Evolutionary conservation across 2,329 filamentous ascomycete species (phyloP), one percentile per base, ranked within the genome.

Genomic region (Lasiodiplodia gonubiensis): DNA sequence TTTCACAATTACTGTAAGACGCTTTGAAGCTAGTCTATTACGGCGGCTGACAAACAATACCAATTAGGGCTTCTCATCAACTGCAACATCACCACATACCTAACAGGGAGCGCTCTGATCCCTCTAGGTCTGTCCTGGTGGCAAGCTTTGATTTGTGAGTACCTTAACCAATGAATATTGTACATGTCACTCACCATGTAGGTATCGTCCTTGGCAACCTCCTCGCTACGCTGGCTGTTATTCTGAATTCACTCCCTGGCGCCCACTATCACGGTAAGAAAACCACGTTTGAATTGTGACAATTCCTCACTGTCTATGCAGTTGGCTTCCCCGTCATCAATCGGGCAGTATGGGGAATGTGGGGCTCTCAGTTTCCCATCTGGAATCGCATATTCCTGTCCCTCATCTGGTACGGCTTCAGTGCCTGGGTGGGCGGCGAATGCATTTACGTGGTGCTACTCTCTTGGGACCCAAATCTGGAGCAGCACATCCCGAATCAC

Each of bases 31-130:
- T 1, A 18, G 25, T 46, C 14, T 11, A n/a, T 2, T 18, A 35
- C 25, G 49, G 30, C 23, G n/a, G 1, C 8, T 27, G 12, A 8
- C 14, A 23, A 42, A 69, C 37, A 37, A 42, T 2, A 33, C 2
- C 33, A 82, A 33, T 2, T 33, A 33, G 81, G 81, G 82, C 74
- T 84, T n/a, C 70, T 85, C 54, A 79, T 83, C 70, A 84, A 84
- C 68, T 82, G 77, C 68, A 82, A 79, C 68, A 81, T 82, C 68
- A 75, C 80, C 1, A 81, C 78, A 0, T 82, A 79, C 64, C 72
- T 81, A 68, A 71, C 77, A 4, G 78, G 78, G 2, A 74, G 74
- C 5, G 75, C 79, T 21, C 72, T 81, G 14, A 74, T 82, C 11
- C 72, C 77, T 3, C 71, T 75, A 21, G 80, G 80, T 27, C 72